Base-by-base conservation (phyloP, 371 early-diverging fungal genomes). In the Mucor saturninus region DNA sequence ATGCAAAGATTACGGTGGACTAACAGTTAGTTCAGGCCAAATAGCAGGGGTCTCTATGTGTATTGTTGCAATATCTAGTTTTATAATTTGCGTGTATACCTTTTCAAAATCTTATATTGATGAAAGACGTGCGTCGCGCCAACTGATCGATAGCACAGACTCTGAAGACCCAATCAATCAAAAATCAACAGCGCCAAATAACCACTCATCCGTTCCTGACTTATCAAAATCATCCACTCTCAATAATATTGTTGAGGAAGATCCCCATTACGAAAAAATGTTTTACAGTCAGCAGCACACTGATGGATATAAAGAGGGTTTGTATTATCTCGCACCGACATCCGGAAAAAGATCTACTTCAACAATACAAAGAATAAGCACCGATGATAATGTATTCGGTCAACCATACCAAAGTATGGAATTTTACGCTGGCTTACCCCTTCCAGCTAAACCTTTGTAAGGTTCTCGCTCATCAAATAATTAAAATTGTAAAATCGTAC, bases 31-130 rank as follows among this genome's bases (percentile, higher is more conserved):
- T 5, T 54, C 54, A 21, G 54, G 4, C 9, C 54, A 54, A 21
- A 37, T 54, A 11, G 54, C 54, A 37, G 11, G 11, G 21, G 38
- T 54, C 21, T 35, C 54, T 21, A 54, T 54, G 39, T 35, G 54
- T 7, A 39, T 54, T 21, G 54, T 54, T 10, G 54, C 39, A 9
- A 26, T 35, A 11, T 54, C 39, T 7, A 54, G 54, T 21, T 54
- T 54, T 37, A 13, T 54, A 10, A 3, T 54, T 21, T 35, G 38
- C 35, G 39, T 38, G 15, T 35, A 35, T 35, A 35, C 35, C 35
- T 6, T 8, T 4, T 4, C 35, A 35, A 35, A 35, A 35, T 35
- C 35, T 6, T 35, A 35, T 8, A 35, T 35, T 35, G 35, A 6
- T 35, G 8, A 7, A 31, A 51, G 13, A 31, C 30, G 5, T 31